phyloP scores from a whole-genome alignment of 352 stramenopile genomes.

The Globisporangium paroecandrum region DNA sequence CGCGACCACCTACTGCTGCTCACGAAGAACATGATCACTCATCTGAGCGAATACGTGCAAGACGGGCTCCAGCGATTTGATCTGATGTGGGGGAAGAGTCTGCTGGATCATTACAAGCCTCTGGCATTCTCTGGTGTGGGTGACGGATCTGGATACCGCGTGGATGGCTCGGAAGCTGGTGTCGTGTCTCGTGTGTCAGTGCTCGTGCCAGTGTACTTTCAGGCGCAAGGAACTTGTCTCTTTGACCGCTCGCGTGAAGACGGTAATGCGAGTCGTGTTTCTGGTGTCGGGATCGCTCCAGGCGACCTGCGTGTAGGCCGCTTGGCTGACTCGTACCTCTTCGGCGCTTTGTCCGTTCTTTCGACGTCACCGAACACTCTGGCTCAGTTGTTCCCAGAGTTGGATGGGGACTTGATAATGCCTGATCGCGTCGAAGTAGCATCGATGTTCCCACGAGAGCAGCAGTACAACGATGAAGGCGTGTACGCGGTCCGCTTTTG shows the following conservation, averaged over 20 bases:
- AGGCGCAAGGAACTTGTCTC: constrained; percentile 72
- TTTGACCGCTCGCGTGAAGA: constrained; percentile 73
- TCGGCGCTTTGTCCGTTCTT: constrained; percentile 77
- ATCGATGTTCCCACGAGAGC: constrained; percentile 52
- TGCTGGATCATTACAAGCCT: constrained; percentile 78
- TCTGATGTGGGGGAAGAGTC: constrained; percentile 80
- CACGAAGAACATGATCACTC: constrained; percentile 83
- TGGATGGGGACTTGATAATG: constrained; percentile 56
- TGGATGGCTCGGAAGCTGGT: constrained; percentile 53
- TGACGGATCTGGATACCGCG: constrained; percentile 61
- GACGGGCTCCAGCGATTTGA: constrained; percentile 78
- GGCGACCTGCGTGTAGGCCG: constrained; percentile 62
- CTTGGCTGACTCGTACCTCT: constrained; percentile 76
- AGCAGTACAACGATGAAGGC: constrained; percentile 88
- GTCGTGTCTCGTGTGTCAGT: constrained; percentile 70
- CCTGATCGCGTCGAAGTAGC: constrained; percentile 60
- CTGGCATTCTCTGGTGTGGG: constrained; percentile 72
- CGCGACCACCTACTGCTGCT: constrained; percentile 73
- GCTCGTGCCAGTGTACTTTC: constrained; percentile 75
- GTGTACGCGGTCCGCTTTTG: constrained; percentile 86
- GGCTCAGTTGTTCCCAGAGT: constrained; percentile 67
- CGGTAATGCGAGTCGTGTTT: constrained; percentile 37
- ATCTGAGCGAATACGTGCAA: constrained; percentile 82
- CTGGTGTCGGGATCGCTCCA: constrained; percentile 64
- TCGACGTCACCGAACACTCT: constrained; percentile 73